Evolutionary conservation across 371 early-diverging fungal species (phyloP), one percentile per base, ranked within the genome.

Genomic region (Nematocida sp.): DNA sequence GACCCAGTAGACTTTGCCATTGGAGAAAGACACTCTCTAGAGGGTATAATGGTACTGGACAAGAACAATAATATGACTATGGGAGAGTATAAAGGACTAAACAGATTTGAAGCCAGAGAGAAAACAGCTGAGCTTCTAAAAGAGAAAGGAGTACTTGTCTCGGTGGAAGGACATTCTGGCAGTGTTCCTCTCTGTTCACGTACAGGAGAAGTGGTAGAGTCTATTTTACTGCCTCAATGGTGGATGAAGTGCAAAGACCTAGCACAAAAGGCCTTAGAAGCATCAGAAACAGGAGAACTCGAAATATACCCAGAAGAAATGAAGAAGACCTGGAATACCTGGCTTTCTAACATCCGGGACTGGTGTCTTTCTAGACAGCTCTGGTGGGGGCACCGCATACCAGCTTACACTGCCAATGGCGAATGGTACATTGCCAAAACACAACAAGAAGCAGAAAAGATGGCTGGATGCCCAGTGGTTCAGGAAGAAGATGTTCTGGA

Each of bases 301-400:
- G 85, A 87, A 78, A 95, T 99, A 77, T 77, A 84, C 37, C 99
- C 99, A 52, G 86, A 87, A 81, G 85, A 88, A 9, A 90, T 91
- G 4, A 91, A 92, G 79, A 88, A 86, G 65, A 92, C 91, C 46
- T 97, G 92, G 92, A 91, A 90, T 87, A 85, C 87, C 63, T 97
- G 97, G 99, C 86, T 99, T 75, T 89, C 87, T 48, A 90, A 91
- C 84, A 91, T 92, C 76, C 90, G 91, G 78, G 94, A 94, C 81
- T 98, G 99, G 99, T 99, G 85, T 75, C 60, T 85, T 1, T 93
- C 93, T 5, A 90, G 99, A 78, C 99, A 99, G 86, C 85, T 99
- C 53, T 96, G 97, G 97, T 99, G 97, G 97, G 99, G 99, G 43
- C 96, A 96, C 81, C 88, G 92, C 80, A 86, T 95, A 19, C 99